These are phyloP conservation scores for Vicia sativa DNA, from an alignment of 306 rosid genomes.

Conservation along the genomic window DNA sequence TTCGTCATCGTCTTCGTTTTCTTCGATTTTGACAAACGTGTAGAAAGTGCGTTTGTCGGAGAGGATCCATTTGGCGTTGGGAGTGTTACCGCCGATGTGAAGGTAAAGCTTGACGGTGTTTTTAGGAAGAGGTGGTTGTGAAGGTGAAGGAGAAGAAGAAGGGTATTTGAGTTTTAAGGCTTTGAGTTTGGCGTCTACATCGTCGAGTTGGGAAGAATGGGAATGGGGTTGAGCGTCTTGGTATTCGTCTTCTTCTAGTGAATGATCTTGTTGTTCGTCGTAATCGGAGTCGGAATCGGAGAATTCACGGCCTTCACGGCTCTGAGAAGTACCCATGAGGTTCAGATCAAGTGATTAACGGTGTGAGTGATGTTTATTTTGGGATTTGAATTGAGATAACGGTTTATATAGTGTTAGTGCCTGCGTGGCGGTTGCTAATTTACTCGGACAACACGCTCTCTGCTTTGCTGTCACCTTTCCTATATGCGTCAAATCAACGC, in stretches of 20 bases:
- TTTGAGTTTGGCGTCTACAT: constrained; percentile 73
- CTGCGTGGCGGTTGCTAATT: neutral
- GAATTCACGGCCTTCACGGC: constrained; percentile 73
- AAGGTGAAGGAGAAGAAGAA: constrained; percentile 31
- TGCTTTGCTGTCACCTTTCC: neutral
- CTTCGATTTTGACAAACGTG: constrained; percentile 51
- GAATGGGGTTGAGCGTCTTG: constrained; percentile 43
- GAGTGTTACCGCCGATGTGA: constrained; percentile 84
- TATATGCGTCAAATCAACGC: constrained; percentile 42
- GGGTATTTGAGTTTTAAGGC: constrained; percentile 76
- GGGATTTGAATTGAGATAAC: constrained; percentile 7
- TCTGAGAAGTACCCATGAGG: constrained; percentile 85
- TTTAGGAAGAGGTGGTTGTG: constrained; percentile 34
- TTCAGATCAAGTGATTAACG: constrained; percentile 1
- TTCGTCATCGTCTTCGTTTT: constrained; percentile 2
- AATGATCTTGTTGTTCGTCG: constrained; percentile 40
- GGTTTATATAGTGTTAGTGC: constrained; percentile 29
- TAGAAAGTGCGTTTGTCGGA: constrained; percentile 62
- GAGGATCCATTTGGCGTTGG: constrained; percentile 83
- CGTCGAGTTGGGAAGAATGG: constrained; percentile 49
- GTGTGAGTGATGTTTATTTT: neutral
- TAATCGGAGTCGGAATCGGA: constrained; percentile 57
- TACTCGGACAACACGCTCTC: neutral
- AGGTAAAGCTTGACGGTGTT: constrained; percentile 88
- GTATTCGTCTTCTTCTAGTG: constrained; percentile 44